phyloP scores from a whole-genome alignment of 306 rosid genomes.

The Fagus sylvatica region DNA sequence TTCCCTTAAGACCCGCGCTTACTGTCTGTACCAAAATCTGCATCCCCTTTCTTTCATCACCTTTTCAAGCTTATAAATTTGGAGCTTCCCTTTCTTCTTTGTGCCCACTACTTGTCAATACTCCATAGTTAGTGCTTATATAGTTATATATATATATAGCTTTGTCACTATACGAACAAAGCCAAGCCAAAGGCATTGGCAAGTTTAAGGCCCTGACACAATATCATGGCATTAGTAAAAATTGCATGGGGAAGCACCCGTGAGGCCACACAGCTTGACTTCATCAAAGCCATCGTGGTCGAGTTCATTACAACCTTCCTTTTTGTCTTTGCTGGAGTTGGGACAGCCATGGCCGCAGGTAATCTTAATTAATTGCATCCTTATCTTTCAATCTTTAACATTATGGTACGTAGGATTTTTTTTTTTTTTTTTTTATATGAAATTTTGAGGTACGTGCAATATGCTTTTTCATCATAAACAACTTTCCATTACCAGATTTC shows the following conservation, averaged over 20 bases:
- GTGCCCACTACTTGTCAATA: no score
- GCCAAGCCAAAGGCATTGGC: background rate
- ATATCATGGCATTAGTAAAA: constrained; percentile 45
- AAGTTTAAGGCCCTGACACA: background rate
- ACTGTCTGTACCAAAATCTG: no score
- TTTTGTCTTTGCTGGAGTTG: no score
- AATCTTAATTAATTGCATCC: background rate
- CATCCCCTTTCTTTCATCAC: no score
- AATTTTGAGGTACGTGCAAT: no score
- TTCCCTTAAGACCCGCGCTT: no score
- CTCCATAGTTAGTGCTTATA: background rate
- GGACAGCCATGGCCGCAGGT: constrained; percentile 73
- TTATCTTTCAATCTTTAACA: no score
- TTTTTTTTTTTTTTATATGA: no score
- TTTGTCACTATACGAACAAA: background rate
- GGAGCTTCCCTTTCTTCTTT: no score
- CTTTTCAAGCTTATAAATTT: no score
- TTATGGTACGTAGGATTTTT: no score
- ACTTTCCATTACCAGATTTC: background rate
- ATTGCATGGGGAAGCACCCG: constrained; percentile 50
- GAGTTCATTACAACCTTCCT: constrained; percentile 86
- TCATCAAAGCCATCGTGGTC: constrained; percentile 69
- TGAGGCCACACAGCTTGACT: constrained; percentile 67
- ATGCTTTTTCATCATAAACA: no score
- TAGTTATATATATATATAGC: background rate